Conservation (phyloP, 2,329 filamentous ascomycete genomes). For the Fusarium stilboides region DNA sequence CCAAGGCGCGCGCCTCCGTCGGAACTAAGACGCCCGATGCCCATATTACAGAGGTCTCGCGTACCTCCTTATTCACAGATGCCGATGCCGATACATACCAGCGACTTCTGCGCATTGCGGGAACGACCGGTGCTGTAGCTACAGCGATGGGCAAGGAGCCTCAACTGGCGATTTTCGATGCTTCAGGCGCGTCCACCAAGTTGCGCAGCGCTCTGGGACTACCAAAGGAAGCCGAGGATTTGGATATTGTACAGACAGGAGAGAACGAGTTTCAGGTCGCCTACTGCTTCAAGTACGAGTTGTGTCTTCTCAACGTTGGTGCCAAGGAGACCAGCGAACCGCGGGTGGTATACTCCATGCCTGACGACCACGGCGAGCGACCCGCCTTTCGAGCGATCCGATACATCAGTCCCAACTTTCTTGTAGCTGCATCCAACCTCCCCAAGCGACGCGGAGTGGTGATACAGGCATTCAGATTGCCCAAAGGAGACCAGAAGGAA, state of each 20-base stretch:
- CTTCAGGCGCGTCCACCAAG: conserved; percentile 64
- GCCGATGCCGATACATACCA: conserved; percentile 70
- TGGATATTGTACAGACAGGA: conserved; percentile 76
- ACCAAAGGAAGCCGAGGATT: conserved; percentile 73
- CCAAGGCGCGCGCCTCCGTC: conserved; percentile 53
- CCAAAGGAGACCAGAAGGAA: conserved; percentile 55
- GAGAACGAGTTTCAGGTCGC: conserved; percentile 78
- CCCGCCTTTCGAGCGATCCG: conserved; percentile 72
- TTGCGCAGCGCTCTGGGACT: conserved; percentile 66
- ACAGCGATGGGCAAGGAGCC: conserved; percentile 82
- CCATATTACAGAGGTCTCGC: conserved; percentile 67
- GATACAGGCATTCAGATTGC: conserved; percentile 70
- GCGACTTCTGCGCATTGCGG: conserved; percentile 70
- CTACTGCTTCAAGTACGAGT: conserved; percentile 83
- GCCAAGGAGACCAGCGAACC: conserved; percentile 63
- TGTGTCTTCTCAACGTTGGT: conserved; percentile 76
- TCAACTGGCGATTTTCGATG: conserved; percentile 85
- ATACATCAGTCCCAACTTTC: conserved; percentile 70
- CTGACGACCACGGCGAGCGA: conserved; percentile 62
- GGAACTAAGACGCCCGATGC: conserved; percentile 51
- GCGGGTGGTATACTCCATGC: conserved; percentile 70
- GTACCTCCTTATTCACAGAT: conserved; percentile 67
- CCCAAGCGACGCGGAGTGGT: conserved; percentile 71
- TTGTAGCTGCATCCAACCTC: conserved; percentile 71
- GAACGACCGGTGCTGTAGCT: conserved; percentile 82